A percentile compares a stretch with the other conserved stretches of the same genome.
phyloP scores from a whole-genome alignment of 2,329 filamentous ascomycete species.

The Leptographium lundbergii region DNA sequence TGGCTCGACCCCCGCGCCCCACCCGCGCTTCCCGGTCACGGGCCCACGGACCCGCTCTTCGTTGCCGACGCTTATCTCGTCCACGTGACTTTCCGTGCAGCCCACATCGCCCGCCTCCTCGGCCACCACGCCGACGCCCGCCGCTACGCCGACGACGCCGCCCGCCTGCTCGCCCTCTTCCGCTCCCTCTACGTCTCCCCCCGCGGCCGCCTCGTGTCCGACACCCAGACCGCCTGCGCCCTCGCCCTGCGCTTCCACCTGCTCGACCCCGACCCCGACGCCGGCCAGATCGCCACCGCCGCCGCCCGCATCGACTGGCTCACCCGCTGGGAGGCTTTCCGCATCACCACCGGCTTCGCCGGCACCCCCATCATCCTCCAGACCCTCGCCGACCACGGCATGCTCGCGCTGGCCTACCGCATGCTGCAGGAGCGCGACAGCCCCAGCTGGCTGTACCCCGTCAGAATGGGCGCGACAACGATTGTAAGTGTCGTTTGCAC shows the following conservation, averaged over 20 bases:
- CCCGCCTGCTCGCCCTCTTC: conserved; percentile 12
- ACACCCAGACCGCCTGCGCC: conserved; percentile 17
- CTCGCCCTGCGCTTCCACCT: conserved; percentile 16
- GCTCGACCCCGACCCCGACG: not conserved
- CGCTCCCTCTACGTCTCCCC: conserved; percentile 12
- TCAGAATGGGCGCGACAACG: conserved; percentile 26
- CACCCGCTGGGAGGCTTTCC: conserved; percentile 7
- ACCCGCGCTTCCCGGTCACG: conserved; percentile 17
- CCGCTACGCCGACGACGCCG: conserved; percentile 16
- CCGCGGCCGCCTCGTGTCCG: conserved; percentile 6
- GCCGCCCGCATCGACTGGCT: conserved; percentile 2
- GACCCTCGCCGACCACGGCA: conserved; percentile 7
- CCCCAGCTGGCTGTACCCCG: conserved; percentile 25
- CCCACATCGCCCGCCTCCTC: conserved; percentile 14
- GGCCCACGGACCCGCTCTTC: conserved; percentile 20
- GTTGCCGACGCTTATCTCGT: conserved; percentile 25
- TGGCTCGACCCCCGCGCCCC: conserved; percentile 27
- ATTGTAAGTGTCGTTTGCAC: conserved; percentile 11
- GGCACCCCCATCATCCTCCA: conserved; percentile 15
- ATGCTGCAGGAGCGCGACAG: conserved; percentile 21
- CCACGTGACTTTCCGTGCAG: conserved; percentile 17
- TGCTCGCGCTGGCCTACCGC: conserved; percentile 16
- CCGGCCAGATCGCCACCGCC: conserved; percentile 5
- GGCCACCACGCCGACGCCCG: conserved; percentile 9
- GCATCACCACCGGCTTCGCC: conserved; percentile 16